Conservation (phyloP, 441 rosid genomes). For the Populus trichocarpa region DNA sequence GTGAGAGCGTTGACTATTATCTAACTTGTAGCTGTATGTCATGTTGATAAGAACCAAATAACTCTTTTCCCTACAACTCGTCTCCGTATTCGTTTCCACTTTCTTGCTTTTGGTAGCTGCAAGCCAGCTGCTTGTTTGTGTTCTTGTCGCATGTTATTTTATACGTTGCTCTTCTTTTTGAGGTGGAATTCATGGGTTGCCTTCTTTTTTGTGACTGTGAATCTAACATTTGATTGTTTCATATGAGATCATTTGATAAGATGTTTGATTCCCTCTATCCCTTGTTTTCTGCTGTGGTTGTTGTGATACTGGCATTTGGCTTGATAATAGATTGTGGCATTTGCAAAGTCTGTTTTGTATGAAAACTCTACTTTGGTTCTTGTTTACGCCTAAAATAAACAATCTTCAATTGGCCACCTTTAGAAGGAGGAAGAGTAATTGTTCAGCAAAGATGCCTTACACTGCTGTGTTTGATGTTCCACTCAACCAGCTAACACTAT, state of each 20-base stretch:
- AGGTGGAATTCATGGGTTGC: no score
- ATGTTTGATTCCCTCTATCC: no score
- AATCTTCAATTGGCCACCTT: neutral
- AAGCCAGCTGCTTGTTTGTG: constrained; percentile 21
- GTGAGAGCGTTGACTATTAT: constrained; percentile 1
- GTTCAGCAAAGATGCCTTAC: no score
- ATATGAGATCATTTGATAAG: no score
- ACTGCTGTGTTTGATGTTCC: neutral
- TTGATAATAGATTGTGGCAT: neutral
- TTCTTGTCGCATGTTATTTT: constrained; percentile 1
- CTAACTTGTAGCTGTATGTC: constrained; percentile 9
- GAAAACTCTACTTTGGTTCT: neutral
- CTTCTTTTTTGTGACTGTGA: no score
- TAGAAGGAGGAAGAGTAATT: no score
- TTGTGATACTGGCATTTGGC: neutral
- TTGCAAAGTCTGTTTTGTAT: neutral
- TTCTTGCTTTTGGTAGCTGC: constrained; percentile 21
- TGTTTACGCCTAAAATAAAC: no score
- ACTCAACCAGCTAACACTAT: neutral
- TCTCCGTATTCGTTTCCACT: neutral
- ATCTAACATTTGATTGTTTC: no score
- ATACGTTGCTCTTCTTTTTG: no score
- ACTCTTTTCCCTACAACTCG: neutral
- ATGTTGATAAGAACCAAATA: constrained; percentile 1
- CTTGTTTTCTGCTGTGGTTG: no score